Conservation (phyloP, 768 basidiomycete genomes). For the Boletus barrowsii region DNA sequence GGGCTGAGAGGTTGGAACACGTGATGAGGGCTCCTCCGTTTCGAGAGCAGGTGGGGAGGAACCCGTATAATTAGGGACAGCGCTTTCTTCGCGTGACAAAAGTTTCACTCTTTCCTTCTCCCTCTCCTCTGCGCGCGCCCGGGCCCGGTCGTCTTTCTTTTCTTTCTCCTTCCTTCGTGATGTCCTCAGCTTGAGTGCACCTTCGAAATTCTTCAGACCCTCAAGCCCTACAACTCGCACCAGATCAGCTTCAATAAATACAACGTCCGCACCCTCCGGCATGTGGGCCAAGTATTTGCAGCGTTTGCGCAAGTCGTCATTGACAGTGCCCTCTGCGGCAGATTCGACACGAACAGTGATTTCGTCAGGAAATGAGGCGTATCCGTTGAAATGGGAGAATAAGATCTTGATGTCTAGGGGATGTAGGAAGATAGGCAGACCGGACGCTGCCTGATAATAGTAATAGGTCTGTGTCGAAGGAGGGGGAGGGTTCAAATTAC, state of each 20-base stretch:
- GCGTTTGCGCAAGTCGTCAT: constrained; percentile 90
- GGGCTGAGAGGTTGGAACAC: constrained; percentile 9
- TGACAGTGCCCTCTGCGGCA: constrained; percentile 72
- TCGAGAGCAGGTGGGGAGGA: constrained; percentile 9
- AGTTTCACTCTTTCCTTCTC: constrained; percentile 55
- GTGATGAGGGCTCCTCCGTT: constrained; percentile 11
- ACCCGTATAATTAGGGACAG: constrained; percentile 2
- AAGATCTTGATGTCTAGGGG: constrained; percentile 95
- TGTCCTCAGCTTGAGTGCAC: constrained; percentile 71
- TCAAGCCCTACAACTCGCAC: constrained; percentile 71
- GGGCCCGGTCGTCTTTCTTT: constrained; percentile 84
- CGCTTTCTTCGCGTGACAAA: constrained; percentile 20
- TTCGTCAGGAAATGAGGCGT: constrained; percentile 78
- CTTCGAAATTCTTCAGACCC: constrained; percentile 80
- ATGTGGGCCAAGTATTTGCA: constrained; percentile 95
- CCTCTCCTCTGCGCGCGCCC: constrained; percentile 69
- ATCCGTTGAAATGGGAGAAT: constrained; percentile 76
- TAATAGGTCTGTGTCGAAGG: constrained; percentile 89
- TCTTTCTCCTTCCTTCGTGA: constrained; percentile 76
- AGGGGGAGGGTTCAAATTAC: constrained; percentile 82
- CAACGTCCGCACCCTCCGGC: constrained; percentile 88
- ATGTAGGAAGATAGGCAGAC: constrained; percentile 88
- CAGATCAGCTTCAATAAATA: constrained; percentile 89
- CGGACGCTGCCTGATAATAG: constrained; percentile 93
- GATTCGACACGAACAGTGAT: constrained; percentile 82